Evolutionary conservation across 2,329 filamentous ascomycete genomes (phyloP).

Genomic region (Allantophomopsis lycopodina): DNA sequence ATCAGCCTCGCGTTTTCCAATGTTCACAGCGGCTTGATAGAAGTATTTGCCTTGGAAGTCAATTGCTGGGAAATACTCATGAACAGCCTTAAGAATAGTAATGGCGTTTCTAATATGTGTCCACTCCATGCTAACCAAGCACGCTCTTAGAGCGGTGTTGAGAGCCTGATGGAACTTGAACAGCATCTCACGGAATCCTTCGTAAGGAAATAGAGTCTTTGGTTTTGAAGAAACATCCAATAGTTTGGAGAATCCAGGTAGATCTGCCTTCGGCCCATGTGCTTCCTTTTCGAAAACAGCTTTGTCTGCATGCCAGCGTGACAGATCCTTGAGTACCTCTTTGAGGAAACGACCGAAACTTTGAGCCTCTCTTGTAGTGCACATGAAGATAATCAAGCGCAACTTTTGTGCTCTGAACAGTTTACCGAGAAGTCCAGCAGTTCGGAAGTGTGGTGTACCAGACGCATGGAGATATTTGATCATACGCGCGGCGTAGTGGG

Average conservation of each 20-base stretch:
- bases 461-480: slow-evolving; percentile 77
- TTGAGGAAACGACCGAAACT: slow-evolving; percentile 87
- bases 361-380: slow-evolving; percentile 81
- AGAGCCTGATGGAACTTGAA: slow-evolving; percentile 86
- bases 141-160: slow-evolving; percentile 65
- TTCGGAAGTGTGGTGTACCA: slow-evolving; percentile 74
- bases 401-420: slow-evolving; percentile 76
- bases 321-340: slow-evolving; percentile 66
- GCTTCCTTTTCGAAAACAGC: slow-evolving; percentile 71
- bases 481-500: slow-evolving; percentile 78
- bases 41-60: slow-evolving; percentile 73
- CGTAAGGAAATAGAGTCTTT: slow-evolving; percentile 62
- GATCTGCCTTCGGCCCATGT: slow-evolving; percentile 47
- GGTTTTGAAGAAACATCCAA: slow-evolving; percentile 60
- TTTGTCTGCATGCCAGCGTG: slow-evolving; percentile 72
- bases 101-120: slow-evolving; percentile 98
- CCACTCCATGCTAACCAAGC: slow-evolving; percentile 74
- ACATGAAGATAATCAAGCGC: slow-evolving; percentile 73
- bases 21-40: slow-evolving; percentile 48
- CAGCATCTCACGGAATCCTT: slow-evolving; percentile 72
- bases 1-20: slow-evolving; percentile 48
- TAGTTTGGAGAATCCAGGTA: slow-evolving; percentile 67
- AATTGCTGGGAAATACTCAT: slow-evolving; percentile 74
- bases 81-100: slow-evolving; percentile 68
- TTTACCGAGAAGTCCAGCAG: slow-evolving; percentile 70